Conservation (phyloP, 768 basidiomycete genomes). For the Exidia glandulosa region DNA sequence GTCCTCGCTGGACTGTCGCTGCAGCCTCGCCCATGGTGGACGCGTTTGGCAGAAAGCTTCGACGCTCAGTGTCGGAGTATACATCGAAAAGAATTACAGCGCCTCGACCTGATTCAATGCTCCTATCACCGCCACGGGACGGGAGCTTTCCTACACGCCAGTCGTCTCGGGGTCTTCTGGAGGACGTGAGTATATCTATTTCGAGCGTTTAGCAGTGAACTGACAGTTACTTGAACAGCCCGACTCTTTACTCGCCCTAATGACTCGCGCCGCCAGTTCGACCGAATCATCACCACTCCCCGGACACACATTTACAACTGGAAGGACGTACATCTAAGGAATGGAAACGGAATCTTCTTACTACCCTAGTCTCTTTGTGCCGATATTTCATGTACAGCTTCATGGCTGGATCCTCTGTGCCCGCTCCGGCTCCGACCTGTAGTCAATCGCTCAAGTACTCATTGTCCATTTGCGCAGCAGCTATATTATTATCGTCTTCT, state of each 20-base stretch:
- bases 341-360: too few relatives aligned
- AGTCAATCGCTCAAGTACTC: too few relatives aligned
- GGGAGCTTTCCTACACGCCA: not conserved
- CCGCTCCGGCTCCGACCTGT: too few relatives aligned
- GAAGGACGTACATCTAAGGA: too few relatives aligned
- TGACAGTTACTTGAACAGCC: not conserved
- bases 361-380: too few relatives aligned
- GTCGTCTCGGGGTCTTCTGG: not conserved
- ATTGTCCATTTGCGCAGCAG: too few relatives aligned
- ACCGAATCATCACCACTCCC: not conserved
- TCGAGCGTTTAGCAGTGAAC: not conserved
- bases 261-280: not conserved
- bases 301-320: too few relatives aligned
- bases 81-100: not conserved
- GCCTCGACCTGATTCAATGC: not conserved
- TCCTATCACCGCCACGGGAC: not conserved
- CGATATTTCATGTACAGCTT: too few relatives aligned
- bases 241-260: not conserved
- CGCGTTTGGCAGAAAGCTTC: not conserved
- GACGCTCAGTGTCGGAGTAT: not conserved
- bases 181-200: not conserved
- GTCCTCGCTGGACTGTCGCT: not conserved
- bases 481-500: too few relatives aligned
- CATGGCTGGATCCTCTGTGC: too few relatives aligned
- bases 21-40: not conserved